These are phyloP conservation scores for Chaetomiaceae sp. DNA, from an alignment of 2,329 filamentous ascomycete species.

Conservation along the genomic window DNA sequence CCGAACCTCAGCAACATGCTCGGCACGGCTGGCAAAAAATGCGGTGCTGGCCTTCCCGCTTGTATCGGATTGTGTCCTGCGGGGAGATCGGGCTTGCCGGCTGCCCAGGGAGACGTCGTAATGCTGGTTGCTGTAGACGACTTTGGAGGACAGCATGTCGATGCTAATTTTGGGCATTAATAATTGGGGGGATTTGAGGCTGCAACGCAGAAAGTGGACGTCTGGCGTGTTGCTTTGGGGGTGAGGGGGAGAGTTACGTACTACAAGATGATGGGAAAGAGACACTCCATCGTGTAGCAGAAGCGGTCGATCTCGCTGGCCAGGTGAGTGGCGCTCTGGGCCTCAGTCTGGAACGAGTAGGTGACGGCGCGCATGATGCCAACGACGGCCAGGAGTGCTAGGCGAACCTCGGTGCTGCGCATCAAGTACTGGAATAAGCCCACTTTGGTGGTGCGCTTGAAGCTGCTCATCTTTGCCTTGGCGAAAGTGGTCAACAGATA, in stretches of 20 bases:
- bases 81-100: no score
- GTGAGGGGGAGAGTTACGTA: no score
- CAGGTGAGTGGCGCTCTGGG: constrained; percentile 35
- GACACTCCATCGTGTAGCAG: constrained; percentile 39
- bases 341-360: constrained; percentile 37
- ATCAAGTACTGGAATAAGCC: constrained; percentile 39
- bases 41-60: no score
- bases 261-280: constrained; percentile 41
- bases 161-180: no score
- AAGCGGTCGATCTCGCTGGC: constrained; percentile 40
- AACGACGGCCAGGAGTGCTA: constrained; percentile 37
- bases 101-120: neutral
- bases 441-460: constrained; percentile 29
- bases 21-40: no score
- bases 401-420: constrained; percentile 38
- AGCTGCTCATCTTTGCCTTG: constrained; percentile 31
- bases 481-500: constrained; percentile 39
- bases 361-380: constrained; percentile 39
- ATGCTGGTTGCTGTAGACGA: neutral
- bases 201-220: no score
- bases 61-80: no score
- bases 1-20: no score
- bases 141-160: constrained; percentile 10
- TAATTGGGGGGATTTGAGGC: neutral
- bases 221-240: no score